Evolutionary conservation across 164 flowering plant species (phyloP).

Genomic region (Magnolia sinica): DNA sequence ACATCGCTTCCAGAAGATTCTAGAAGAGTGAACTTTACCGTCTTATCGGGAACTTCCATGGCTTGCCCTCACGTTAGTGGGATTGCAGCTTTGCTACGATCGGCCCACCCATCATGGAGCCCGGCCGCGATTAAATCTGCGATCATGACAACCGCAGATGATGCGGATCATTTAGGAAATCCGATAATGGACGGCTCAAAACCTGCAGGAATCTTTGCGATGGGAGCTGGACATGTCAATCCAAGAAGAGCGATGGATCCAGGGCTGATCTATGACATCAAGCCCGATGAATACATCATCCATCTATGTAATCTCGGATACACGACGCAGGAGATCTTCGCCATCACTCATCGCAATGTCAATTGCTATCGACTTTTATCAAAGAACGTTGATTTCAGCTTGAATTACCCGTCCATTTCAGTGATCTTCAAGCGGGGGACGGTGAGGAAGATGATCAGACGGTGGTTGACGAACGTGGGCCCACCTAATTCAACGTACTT

Average conservation of each 20-base stretch:
- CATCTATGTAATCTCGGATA: conserved; percentile 75
- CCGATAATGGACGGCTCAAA: conserved; percentile 50
- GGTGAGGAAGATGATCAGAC: conserved; percentile 38
- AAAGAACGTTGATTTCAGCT: conserved; percentile 58
- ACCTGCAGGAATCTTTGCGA: conserved; percentile 58
- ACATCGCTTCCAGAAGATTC: conserved; percentile 64
- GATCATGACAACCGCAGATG: conserved; percentile 76
- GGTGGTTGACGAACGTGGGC: conserved; percentile 77
- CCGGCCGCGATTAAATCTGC: conserved; percentile 91
- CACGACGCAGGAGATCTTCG: conserved; percentile 49
- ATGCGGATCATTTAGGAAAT: conserved; percentile 44
- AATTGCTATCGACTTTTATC: conserved; percentile 51
- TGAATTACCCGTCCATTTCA: conserved; percentile 84
- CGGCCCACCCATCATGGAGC: conserved; percentile 73
- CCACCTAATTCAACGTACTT: conserved; percentile 63
- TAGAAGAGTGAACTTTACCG: conserved; percentile 72
- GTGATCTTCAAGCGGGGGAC: conserved; percentile 50
- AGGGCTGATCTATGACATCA: conserved; percentile 74
- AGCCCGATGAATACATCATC: conserved; percentile 57
- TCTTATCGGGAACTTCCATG: conserved; percentile 96
- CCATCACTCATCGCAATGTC: conserved; percentile 62
- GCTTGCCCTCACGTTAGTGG: conserved; percentile 93
- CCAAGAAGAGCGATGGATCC: conserved; percentile 73
- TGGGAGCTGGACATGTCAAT: conserved; percentile 87
- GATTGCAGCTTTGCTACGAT: conserved; percentile 59